A percentile compares a stretch with the other conserved stretches of the same genome.
Conservation (phyloP, 2,329 filamentous ascomycete genomes). For the Lizonia empirigonia region DNA sequence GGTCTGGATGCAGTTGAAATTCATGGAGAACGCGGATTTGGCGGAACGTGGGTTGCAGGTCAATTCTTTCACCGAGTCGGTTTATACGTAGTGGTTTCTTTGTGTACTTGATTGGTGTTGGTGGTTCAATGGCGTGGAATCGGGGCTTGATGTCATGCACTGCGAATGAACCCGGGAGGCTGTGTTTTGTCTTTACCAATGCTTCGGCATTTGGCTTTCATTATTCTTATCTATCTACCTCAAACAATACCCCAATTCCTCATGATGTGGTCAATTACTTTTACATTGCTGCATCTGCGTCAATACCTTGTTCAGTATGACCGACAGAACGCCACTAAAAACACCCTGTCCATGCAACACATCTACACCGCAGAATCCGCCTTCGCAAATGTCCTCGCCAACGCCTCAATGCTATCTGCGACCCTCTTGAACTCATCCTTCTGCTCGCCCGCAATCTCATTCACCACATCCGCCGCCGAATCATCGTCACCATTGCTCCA, state of each 20-base stretch:
- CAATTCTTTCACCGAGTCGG: slow-evolving; percentile 84
- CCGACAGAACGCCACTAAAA: neutral
- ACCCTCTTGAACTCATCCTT: slow-evolving; percentile 53
- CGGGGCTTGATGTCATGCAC: neutral
- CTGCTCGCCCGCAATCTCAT: slow-evolving; percentile 47
- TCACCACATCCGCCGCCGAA: slow-evolving; percentile 36
- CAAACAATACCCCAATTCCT: too few species aligned
- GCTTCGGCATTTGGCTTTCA: neutral
- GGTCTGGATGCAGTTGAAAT: slow-evolving; percentile 94
- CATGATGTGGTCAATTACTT: too few species aligned
- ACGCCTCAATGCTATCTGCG: slow-evolving; percentile 50
- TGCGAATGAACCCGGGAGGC: neutral
- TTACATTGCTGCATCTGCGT: neutral
- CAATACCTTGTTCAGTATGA: neutral
- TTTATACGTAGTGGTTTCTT: slow-evolving; percentile 64
- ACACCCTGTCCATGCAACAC: neutral
- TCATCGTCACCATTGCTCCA: slow-evolving; percentile 51
- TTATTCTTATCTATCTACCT: neutral
- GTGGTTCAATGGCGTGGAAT: too few species aligned
- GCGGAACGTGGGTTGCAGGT: slow-evolving; percentile 86
- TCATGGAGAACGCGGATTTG: slow-evolving; percentile 83
- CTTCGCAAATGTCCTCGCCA: slow-evolving; percentile 51
- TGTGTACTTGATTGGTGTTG: too few species aligned
- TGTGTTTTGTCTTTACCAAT: neutral
- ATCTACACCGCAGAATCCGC: slow-evolving; percentile 45